Conservation (phyloP, 2,329 filamentous ascomycete species). For the Fusarium oligoseptatum region DNA sequence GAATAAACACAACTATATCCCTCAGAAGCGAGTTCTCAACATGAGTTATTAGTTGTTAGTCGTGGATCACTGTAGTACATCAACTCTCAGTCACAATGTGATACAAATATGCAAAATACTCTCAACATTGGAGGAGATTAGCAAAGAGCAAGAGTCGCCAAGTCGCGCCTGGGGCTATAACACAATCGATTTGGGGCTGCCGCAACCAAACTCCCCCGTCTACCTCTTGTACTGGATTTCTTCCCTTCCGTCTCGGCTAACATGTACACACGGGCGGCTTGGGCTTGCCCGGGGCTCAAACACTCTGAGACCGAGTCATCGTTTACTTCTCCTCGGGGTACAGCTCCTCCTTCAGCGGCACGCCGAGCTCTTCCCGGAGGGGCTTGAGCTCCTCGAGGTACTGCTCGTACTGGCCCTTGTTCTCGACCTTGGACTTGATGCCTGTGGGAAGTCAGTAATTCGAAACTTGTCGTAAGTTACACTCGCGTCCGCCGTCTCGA, state of each 20-base stretch:
- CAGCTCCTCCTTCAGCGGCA: slow-evolving; percentile 91
- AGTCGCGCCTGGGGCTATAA: slow-evolving; percentile 47
- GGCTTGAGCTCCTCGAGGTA: slow-evolving; percentile 94
- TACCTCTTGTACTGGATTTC: slow-evolving; percentile 47
- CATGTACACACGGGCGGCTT: slow-evolving; percentile 53
- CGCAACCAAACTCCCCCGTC: slow-evolving; percentile 49
- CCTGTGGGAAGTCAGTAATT: slow-evolving; percentile 64
- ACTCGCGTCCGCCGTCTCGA: slow-evolving; percentile 8
- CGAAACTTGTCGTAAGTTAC: background rate
- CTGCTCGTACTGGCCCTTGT: slow-evolving; percentile 96
- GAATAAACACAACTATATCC: background rate
- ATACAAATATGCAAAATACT: slow-evolving; percentile 34
- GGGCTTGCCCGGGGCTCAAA: slow-evolving; percentile 38
- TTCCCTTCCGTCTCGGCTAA: slow-evolving; percentile 48
- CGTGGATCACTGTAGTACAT: background rate
- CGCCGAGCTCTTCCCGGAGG: slow-evolving; percentile 92
- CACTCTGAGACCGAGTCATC: slow-evolving; percentile 33
- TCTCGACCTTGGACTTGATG: slow-evolving; percentile 99
- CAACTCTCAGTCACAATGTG: background rate
- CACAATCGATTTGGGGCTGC: slow-evolving; percentile 51
- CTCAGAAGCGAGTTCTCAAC: background rate
- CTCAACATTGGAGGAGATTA: slow-evolving; percentile 41
- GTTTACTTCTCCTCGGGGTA: slow-evolving; percentile 76
- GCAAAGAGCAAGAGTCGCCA: slow-evolving; percentile 40
- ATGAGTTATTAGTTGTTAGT: background rate